phyloP scores from a whole-genome alignment of 768 basidiomycete species.

The Mycena vitilis region DNA sequence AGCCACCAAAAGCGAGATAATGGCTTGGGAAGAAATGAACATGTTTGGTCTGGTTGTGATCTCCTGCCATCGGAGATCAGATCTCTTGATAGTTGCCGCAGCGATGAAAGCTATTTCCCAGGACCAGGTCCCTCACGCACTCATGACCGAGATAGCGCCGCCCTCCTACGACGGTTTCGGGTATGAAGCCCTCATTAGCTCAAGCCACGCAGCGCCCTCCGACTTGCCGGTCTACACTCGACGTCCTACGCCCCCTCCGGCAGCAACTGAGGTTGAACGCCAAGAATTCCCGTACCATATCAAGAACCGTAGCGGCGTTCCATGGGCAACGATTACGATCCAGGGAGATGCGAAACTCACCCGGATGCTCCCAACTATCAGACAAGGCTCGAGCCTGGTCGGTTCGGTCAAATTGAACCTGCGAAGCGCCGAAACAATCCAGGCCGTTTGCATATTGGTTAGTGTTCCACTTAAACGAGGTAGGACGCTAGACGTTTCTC shows the following conservation, averaged over 20 bases:
- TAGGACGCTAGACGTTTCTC: neutral
- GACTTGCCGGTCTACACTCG: constrained; percentile 32
- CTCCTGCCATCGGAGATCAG: too few species aligned
- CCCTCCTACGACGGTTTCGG: constrained; percentile 37
- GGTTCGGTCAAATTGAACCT: constrained; percentile 24
- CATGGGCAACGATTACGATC: constrained; percentile 29
- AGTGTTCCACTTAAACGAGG: neutral
- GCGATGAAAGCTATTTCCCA: too few species aligned
- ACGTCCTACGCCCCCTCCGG: constrained; percentile 23
- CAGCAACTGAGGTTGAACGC: neutral
- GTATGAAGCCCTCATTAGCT: constrained; percentile 29
- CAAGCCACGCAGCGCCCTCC: constrained; percentile 20
- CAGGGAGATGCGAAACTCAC: constrained; percentile 30
- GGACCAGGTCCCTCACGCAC: neutral
- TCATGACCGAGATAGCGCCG: constrained; percentile 27
- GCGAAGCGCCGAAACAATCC: constrained; percentile 25
- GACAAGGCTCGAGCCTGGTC: constrained; percentile 19
- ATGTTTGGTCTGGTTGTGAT: too few species aligned
- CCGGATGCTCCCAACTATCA: constrained; percentile 21
- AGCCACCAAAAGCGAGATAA: too few species aligned
- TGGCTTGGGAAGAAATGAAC: too few species aligned
- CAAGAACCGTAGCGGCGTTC: constrained; percentile 23
- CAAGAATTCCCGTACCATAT: constrained; percentile 24
- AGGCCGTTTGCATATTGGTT: constrained; percentile 27
- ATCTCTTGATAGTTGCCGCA: too few species aligned